Base-by-base conservation (phyloP, 1,284 basidiomycete species). In the Moesziomyces parantarcticus region DNA sequence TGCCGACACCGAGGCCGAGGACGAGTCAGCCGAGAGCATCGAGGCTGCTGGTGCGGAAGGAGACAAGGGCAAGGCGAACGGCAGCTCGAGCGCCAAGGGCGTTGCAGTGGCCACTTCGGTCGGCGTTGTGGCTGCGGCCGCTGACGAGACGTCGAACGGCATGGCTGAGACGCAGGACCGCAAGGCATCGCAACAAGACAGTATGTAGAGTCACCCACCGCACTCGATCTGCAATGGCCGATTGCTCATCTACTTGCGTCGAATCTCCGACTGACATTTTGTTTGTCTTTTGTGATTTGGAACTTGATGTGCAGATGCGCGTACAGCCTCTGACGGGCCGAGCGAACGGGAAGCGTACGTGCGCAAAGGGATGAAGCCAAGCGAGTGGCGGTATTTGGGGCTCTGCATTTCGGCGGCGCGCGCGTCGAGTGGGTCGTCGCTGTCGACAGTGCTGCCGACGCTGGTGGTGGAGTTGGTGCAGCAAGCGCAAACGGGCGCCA, bases 1-100 rank as follows among this genome's bases (percentile, higher is more conserved):
- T 18, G 89, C 90, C 50, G 88, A 88, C 6, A 88, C 88, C 32
- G 88, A 88, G 52, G 87, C 86, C 22, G 87, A 76, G n/a, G 48
- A 13, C 23, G 62, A 56, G 18, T 48, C 58, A 18, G 18, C 43
- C 16, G 59, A 20, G 32, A 50, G 36, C 51, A 46, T 20, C 11
- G 25, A 20, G n/a, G n/a, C n/a, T n/a, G n/a, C n/a, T n/a, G n/a
- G n/a, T 48, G 18, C 54, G 29, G 34, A n/a, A n/a, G 34, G 10
- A 11, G 44, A 36, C 22, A 50, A 45, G 23, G 23, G 46, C 22
- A 46, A 50, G 50, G 29, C 42, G 11, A 52, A 40, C 4, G 32
- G 49, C n/a, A 51, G 39, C 23, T 39, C 36, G 36, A 20, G 25
- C 20, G 21, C 52, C 8, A 57, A 49, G 23, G 50, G 54, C 1